Evolutionary conservation across 1,284 basidiomycete species (phyloP).

Genomic region (Austroboletus olivaceoglutinosus): DNA sequence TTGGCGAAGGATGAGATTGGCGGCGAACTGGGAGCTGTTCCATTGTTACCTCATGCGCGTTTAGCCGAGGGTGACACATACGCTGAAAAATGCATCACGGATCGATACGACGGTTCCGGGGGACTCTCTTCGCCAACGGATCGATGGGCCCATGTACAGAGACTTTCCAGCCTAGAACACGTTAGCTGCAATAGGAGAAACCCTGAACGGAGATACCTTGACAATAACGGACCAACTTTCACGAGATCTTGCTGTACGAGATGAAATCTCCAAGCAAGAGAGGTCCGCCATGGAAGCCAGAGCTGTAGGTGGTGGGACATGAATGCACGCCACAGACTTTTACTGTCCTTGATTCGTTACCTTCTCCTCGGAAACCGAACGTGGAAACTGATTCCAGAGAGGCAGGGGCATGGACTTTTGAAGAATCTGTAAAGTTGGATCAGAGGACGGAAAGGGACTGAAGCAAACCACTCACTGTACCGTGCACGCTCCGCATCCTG

Average conservation of each 20-base stretch:
- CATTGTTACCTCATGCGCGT: conserved; percentile 11
- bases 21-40: conserved; percentile 75
- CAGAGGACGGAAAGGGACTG: neutral
- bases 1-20: conserved; percentile 57
- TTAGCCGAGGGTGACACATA: conserved; percentile 35
- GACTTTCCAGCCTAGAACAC: conserved; percentile 54
- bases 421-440: conserved; percentile 50
- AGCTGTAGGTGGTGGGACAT: conserved; percentile 43
- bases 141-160: conserved; percentile 70
- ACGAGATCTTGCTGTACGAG: conserved; percentile 55
- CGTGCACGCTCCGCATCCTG: conserved; percentile 50
- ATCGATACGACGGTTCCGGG: conserved; percentile 78
- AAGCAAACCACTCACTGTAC: conserved; percentile 54
- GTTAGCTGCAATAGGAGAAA: conserved; percentile 2
- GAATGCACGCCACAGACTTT: conserved; percentile 8
- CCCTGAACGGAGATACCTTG: conserved; percentile 52
- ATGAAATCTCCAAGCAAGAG: conserved; percentile 75
- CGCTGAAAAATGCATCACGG: conserved; percentile 85
- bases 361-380: conserved; percentile 91
- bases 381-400: conserved; percentile 54
- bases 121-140: conserved; percentile 66
- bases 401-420: conserved; percentile 59
- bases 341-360: conserved; percentile 38
- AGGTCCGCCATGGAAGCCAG: conserved; percentile 79
- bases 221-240: conserved; percentile 72